phyloP scores from a whole-genome alignment of 2,329 filamentous ascomycete species.

The Cladosporium halotolerans region DNA sequence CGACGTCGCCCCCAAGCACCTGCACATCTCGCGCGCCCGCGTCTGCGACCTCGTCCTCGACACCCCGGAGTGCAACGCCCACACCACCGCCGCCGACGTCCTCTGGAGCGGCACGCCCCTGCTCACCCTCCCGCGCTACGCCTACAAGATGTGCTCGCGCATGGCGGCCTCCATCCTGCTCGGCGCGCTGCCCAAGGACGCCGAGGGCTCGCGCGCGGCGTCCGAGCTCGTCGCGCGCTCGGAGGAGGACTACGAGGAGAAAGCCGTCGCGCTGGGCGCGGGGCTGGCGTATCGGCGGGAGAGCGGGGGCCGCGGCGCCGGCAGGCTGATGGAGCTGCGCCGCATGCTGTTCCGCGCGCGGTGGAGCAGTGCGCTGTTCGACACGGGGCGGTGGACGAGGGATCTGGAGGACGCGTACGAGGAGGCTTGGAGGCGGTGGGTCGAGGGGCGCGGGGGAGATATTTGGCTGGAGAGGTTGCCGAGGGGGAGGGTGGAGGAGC shows the following conservation, averaged over 20 bases:
- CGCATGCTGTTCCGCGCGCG: constrained; percentile 75
- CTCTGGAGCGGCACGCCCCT: constrained; percentile 94
- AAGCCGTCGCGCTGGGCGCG: constrained; percentile 62
- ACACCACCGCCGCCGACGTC: constrained; percentile 93
- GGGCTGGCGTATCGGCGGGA: constrained; percentile 52
- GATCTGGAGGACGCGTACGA: constrained; percentile 87
- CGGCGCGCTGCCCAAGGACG: constrained; percentile 70
- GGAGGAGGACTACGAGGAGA: constrained; percentile 79
- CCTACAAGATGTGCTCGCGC: constrained; percentile 97
- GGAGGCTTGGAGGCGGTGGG: constrained; percentile 84
- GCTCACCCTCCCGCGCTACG: constrained; percentile 81
- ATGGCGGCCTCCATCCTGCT: constrained; percentile 94
- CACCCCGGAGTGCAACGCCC: constrained; percentile 95
- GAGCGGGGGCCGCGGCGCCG: constrained; percentile 35
- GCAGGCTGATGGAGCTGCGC: constrained; percentile 71
- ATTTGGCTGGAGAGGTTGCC: constrained; percentile 61
- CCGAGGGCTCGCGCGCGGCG: constrained; percentile 61
- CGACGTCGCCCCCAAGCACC: constrained; percentile 89
- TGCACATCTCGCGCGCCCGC: constrained; percentile 86
- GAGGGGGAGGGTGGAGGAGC: not conserved
- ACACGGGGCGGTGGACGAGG: constrained; percentile 83
- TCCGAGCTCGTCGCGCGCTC: constrained; percentile 68
- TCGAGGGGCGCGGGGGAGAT: constrained; percentile 78
- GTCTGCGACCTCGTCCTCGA: constrained; percentile 94
- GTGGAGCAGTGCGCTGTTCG: constrained; percentile 82